Conservation (phyloP, 179 eudicot species). For the Silene noctiflora region DNA sequence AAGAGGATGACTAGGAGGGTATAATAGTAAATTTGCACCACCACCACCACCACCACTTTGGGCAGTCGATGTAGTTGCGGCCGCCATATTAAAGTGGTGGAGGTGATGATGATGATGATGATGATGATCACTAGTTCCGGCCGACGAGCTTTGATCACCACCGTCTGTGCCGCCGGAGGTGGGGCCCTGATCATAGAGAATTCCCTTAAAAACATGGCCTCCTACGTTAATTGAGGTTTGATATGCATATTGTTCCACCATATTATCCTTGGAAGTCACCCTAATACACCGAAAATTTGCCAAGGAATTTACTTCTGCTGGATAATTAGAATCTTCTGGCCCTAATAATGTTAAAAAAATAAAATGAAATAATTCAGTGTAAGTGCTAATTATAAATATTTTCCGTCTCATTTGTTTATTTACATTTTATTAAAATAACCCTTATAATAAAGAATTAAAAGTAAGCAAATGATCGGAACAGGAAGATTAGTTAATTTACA, state of each 20-base stretch:
- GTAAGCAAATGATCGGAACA: not conserved
- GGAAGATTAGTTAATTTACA: no score
- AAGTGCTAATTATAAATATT: no score
- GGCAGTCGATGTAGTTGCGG: constrained; percentile 16
- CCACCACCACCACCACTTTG: constrained; percentile 16
- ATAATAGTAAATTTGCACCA: constrained; percentile 29
- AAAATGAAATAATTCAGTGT: not conserved
- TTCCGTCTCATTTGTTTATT: no score
- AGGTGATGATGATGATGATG: constrained; percentile 14
- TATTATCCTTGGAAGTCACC: constrained; percentile 58
- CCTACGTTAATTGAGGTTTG: constrained; percentile 58
- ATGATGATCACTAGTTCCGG: constrained; percentile 24
- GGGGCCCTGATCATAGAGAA: constrained; percentile 67
- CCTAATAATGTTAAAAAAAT: constrained; percentile 25
- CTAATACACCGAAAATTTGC: constrained; percentile 65
- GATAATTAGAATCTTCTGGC: constrained; percentile 40
- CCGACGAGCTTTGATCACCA: constrained; percentile 33
- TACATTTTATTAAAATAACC: no score
- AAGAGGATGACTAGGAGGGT: constrained; percentile 21
- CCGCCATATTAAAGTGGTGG: constrained; percentile 14
- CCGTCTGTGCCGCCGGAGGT: not conserved
- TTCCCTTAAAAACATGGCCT: constrained; percentile 74
- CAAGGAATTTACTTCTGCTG: constrained; percentile 47
- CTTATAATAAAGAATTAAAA: not conserved
- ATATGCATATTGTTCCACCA: constrained; percentile 67